Evolutionary conservation across 768 basidiomycete genomes (phyloP).

Genomic region (Cystofilobasidium bisporidii): DNA sequence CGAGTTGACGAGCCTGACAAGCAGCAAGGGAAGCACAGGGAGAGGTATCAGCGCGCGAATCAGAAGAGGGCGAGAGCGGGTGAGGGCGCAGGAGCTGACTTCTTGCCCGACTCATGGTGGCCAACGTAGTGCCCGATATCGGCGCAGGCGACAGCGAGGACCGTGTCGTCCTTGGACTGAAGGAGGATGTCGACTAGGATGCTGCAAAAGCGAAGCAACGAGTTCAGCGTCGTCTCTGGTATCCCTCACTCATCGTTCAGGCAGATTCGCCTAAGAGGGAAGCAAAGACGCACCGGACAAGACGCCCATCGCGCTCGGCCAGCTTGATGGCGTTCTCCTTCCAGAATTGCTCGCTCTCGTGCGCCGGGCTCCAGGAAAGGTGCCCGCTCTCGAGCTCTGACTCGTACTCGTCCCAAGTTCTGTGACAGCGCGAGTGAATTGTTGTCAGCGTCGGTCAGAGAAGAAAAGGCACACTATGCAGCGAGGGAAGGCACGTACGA

Average conservation of each 20-base stretch:
- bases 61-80: background rate
- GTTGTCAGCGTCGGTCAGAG: background rate
- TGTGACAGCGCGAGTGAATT: slow-evolving; percentile 37
- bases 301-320: slow-evolving; percentile 72
- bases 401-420: slow-evolving; percentile 91
- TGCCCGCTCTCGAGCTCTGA: slow-evolving; percentile 84
- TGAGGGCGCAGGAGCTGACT: slow-evolving; percentile 44
- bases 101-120: slow-evolving; percentile 82
- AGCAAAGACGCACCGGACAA: slow-evolving; percentile 62
- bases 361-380: slow-evolving; percentile 89
- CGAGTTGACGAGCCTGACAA: slow-evolving; percentile 61
- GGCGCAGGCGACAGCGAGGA: slow-evolving; percentile 83
- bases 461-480: slow-evolving; percentile 3
- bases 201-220: slow-evolving; percentile 43
- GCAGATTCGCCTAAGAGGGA: no score
- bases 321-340: slow-evolving; percentile 81
- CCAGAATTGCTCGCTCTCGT: slow-evolving; percentile 97
- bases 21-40: background rate
- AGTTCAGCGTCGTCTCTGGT: no score
- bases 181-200: slow-evolving; percentile 61
- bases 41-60: background rate
- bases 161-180: slow-evolving; percentile 59
- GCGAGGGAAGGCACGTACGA: slow-evolving; percentile 52
- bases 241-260: no score
- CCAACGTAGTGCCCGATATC: slow-evolving; percentile 92